These are phyloP conservation scores for Fusarium sp. DNA, from an alignment of 2,329 filamentous ascomycete species.

Conservation along the genomic window DNA sequence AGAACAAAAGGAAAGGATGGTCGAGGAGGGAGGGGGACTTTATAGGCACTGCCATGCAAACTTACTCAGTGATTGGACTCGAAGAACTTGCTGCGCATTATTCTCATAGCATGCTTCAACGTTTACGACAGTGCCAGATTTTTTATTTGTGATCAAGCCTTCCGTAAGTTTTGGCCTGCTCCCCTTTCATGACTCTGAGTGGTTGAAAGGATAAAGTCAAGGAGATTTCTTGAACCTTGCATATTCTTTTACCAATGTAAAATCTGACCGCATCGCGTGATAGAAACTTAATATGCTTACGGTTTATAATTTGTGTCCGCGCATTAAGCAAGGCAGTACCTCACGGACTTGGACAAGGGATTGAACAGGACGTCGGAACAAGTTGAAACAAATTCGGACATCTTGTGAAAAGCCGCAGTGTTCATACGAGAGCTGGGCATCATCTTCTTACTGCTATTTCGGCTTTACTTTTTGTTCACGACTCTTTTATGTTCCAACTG, in stretches of 20 bases:
- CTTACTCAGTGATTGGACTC: neutral
- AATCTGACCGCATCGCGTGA: neutral
- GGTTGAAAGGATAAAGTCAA: neutral
- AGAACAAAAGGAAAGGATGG: neutral
- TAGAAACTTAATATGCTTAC: neutral
- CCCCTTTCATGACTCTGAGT: neutral
- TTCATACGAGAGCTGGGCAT: accelerated
- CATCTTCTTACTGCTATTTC: neutral
- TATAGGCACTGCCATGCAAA: neutral
- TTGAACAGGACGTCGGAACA: neutral
- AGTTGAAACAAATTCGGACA: too few relatives aligned
- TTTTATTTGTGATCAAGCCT: neutral
- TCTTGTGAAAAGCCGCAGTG: accelerated
- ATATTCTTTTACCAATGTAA: neutral
- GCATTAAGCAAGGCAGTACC: neutral
- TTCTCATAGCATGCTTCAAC: too few relatives aligned
- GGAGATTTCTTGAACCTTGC: neutral
- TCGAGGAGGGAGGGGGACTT: neutral
- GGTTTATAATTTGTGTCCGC: neutral
- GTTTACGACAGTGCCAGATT: neutral
- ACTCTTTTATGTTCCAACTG: neutral
- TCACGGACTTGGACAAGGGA: neutral
- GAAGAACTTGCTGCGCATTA: neutral
- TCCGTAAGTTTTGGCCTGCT: neutral
- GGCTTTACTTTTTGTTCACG: neutral